Base-by-base conservation (phyloP, 345 rosid genomes). In the Acer yangbiense region DNA sequence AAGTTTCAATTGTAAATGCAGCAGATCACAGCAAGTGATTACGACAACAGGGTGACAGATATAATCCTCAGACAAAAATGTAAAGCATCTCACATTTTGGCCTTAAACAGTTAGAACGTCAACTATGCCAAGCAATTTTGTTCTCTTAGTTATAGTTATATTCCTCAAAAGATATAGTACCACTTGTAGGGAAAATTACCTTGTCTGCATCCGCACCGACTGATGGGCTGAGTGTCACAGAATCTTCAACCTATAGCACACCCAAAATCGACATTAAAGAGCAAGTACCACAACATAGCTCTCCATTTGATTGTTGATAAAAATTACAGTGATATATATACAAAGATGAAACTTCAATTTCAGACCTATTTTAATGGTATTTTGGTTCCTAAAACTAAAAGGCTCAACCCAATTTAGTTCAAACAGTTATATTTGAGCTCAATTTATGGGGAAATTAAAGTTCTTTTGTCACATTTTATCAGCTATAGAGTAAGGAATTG, bases 131-230 rank as follows among this genome's bases (percentile, higher is more conserved):
- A 44, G 21, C 17, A 23, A 43, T 16, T 43, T 43, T 43, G 46
- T 43, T 52, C 18, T 39, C 29, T 23, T 14, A 12, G 71, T 1
- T 66, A 35, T 14, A 12, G 71, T 1, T 66, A 35, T 52, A 16
- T 75, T 52, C 55, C 27, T 65, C 52, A 0, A 21, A 10, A 23
- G n/a, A 23, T 18, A 70, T 14, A 43, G n/a, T 3, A 67, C 55
- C 64, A 14, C 18, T 35, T 52, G 14, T 43, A 67, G 46, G 41
- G 57, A 79, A 54, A 13, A 54, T 60, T 83, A 89, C 92, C 89
- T 86, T 83, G 46, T 92, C 97, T 0, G 83, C 87, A 68, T 88
- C 92, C 2, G 83, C 84, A 69, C 75, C 82, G 73, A 89, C 54
- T 9, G 88, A 82, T 82, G 91, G 76, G 80, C 86, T 82, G 54